A percentile compares a stretch with the other conserved stretches of the same genome.
These are phyloP conservation scores for Chrysanthemum makinoi DNA, from an alignment of 129 eudicot species.

Conservation along the genomic window DNA sequence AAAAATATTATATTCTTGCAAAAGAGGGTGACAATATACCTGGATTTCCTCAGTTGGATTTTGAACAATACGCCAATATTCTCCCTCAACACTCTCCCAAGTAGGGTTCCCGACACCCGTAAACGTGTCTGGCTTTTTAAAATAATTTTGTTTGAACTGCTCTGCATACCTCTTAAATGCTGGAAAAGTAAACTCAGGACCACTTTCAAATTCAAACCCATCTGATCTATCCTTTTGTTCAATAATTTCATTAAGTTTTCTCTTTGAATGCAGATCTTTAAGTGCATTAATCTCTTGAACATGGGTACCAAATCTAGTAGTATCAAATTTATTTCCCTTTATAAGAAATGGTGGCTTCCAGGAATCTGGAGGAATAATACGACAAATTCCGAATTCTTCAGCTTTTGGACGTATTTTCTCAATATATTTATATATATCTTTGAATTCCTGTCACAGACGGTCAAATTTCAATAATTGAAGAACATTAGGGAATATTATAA, in stretches of 20 bases:
- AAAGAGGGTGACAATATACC: constrained; percentile 35
- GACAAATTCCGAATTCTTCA: constrained; percentile 69
- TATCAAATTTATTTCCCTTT: constrained; percentile 42
- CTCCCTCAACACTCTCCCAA: constrained; percentile 62
- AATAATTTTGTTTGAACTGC: constrained; percentile 57
- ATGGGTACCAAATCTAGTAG: constrained; percentile 40
- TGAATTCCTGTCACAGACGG: constrained; percentile 58
- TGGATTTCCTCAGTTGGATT: constrained; percentile 78
- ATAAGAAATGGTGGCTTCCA: constrained; percentile 67
- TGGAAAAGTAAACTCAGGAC: constrained; percentile 55
- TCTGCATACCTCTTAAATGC: constrained; percentile 63
- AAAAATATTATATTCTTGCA: too few species aligned
- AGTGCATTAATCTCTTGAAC: constrained; percentile 60
- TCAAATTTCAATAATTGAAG: constrained; percentile 18
- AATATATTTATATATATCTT: constrained; percentile 56
- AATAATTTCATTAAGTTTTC: constrained; percentile 30
- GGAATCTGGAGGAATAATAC: constrained; percentile 82
- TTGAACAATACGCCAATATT: constrained; percentile 81
- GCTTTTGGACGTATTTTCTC: constrained; percentile 59
- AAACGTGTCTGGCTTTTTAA: constrained; percentile 33
- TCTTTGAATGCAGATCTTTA: constrained; percentile 39
- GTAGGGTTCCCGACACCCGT: constrained; percentile 21
- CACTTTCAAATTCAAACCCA: constrained; percentile 48
- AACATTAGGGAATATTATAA: background rate
- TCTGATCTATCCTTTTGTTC: constrained; percentile 31